Evolutionary conservation across 331 rosid species (phyloP).

Genomic region (Cydonia oblonga): DNA sequence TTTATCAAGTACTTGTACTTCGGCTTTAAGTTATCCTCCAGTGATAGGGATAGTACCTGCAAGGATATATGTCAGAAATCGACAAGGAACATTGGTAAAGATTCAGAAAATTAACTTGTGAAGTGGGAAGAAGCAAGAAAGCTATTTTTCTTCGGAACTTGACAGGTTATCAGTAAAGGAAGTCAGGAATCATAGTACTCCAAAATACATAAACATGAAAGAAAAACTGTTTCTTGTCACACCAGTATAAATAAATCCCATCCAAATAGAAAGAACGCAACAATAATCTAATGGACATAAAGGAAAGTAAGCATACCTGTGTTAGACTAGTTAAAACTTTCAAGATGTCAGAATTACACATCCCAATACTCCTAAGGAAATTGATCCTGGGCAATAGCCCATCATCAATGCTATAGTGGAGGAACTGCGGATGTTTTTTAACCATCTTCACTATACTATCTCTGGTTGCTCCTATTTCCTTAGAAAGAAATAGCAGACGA

Average conservation of each 20-base stretch:
- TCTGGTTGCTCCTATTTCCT: slow-evolving; percentile 88
- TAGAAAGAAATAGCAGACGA: slow-evolving; percentile 62
- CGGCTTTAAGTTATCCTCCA: slow-evolving; percentile 90
- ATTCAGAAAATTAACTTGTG: background rate
- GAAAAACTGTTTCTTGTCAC: too few species aligned
- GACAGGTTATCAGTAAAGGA: too few species aligned
- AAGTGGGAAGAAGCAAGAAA: background rate
- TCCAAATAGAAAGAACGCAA: background rate
- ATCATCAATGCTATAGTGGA: slow-evolving; percentile 86
- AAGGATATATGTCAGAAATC: background rate
- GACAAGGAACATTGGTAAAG: background rate
- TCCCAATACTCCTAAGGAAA: slow-evolving; percentile 90
- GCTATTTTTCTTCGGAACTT: too few species aligned
- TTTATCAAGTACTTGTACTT: slow-evolving; percentile 86
- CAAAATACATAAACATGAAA: too few species aligned
- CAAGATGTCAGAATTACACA: slow-evolving; percentile 73
- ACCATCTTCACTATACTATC: slow-evolving; percentile 94
- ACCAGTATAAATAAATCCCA: too few species aligned
- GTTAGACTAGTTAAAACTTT: slow-evolving; percentile 85
- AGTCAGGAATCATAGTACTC: too few species aligned
- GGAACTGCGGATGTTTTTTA: slow-evolving; percentile 87
- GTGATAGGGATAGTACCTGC: slow-evolving; percentile 84
- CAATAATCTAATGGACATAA: background rate
- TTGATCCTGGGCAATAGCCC: slow-evolving; percentile 92
- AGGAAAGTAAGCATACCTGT: slow-evolving; percentile 48